phyloP scores from a whole-genome alignment of 2,329 filamentous ascomycete species.

The Xylaria multiplex region DNA sequence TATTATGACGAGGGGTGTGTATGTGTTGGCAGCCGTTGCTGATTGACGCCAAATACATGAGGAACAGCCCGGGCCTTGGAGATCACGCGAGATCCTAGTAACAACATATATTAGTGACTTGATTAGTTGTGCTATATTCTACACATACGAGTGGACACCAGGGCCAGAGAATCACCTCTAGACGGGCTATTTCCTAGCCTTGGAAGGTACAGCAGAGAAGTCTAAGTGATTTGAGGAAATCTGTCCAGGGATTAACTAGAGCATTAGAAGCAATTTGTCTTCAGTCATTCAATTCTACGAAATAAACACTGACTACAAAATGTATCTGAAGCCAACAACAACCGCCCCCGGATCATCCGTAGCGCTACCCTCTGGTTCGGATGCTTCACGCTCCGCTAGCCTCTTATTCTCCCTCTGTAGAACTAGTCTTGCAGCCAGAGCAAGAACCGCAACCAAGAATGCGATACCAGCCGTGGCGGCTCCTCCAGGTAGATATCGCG shows the following conservation, averaged over 20 bases:
- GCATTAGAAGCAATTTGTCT: not conserved
- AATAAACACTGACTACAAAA: slow-evolving; percentile 33
- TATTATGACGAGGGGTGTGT: not conserved
- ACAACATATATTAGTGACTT: not conserved
- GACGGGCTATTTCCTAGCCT: not conserved
- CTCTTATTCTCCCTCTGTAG: slow-evolving; percentile 69
- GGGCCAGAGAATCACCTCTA: not conserved
- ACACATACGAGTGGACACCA: not conserved
- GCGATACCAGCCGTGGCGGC: slow-evolving; percentile 71
- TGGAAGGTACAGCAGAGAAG: not conserved
- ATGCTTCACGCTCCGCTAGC: slow-evolving; percentile 59
- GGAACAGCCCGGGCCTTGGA: not conserved
- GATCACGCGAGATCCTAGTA: too few species aligned
- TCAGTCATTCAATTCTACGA: not conserved
- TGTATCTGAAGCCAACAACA: slow-evolving; percentile 43
- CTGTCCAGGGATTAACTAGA: not conserved
- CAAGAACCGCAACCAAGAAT: slow-evolving; percentile 66
- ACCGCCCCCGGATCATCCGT: slow-evolving; percentile 24
- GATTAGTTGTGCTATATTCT: not conserved
- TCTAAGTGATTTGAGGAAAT: not conserved
- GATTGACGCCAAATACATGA: not conserved
- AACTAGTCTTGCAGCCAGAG: slow-evolving; percentile 62
- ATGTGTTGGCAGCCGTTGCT: not conserved
- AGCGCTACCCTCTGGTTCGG: slow-evolving; percentile 38
- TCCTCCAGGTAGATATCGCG: slow-evolving; percentile 63